These are phyloP conservation scores for Skeletonema tropicum DNA, from an alignment of 108 stramenopile species.

Conservation along the genomic window DNA sequence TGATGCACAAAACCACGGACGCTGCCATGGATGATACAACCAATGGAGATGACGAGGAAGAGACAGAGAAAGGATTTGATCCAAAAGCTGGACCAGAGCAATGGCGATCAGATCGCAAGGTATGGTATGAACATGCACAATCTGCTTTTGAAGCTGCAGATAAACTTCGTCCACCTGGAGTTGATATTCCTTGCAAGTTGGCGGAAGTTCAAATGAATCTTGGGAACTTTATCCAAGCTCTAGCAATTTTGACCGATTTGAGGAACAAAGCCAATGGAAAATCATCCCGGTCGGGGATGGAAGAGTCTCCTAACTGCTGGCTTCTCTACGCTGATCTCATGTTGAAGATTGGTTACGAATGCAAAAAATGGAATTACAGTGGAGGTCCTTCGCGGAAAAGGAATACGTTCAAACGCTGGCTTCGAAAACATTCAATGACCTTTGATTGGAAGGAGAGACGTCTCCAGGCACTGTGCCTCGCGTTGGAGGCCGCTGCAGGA, in stretches of 20 bases:
- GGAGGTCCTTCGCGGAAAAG: constrained; percentile 58
- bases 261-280: constrained; percentile 49
- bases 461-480: constrained; percentile 73
- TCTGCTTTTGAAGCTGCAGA: constrained; percentile 73
- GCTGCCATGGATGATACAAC: constrained; percentile 6
- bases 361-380: constrained; percentile 68
- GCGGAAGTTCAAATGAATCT: constrained; percentile 72
- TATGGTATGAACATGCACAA: constrained; percentile 76
- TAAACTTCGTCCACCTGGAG: constrained; percentile 75
- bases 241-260: constrained; percentile 79
- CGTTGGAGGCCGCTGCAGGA: constrained; percentile 84
- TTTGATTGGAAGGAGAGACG: constrained; percentile 89
- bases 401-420: constrained; percentile 84
- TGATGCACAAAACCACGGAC: not conserved
- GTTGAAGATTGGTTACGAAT: constrained; percentile 84
- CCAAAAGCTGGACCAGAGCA: constrained; percentile 13
- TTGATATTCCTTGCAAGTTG: constrained; percentile 80
- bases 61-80: constrained; percentile 39
- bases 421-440: constrained; percentile 71
- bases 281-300: constrained; percentile 47
- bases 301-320: constrained; percentile 75
- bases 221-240: constrained; percentile 71
- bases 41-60: not conserved
- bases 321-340: constrained; percentile 85
- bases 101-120: constrained; percentile 24